Evolutionary conservation across 192 early-diverging fungal species (phyloP).

Genomic region (Kickxella alabastrina): DNA sequence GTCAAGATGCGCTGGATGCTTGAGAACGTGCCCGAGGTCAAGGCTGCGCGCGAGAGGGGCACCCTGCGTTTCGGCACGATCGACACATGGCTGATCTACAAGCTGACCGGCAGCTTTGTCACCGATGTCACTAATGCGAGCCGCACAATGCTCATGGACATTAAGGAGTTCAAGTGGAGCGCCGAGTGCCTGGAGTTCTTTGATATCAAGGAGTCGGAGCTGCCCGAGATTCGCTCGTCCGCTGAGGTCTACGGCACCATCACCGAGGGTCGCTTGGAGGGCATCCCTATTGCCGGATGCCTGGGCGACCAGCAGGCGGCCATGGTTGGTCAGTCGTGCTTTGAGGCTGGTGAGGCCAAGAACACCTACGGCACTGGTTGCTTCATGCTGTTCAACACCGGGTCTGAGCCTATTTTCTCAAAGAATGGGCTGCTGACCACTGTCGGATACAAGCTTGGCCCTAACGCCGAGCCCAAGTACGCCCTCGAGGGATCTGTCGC

Average conservation of each 20-base stretch:
- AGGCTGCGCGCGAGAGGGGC: slow-evolving; percentile 68
- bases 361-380: slow-evolving; percentile 97
- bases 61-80: slow-evolving; percentile 82
- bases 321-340: slow-evolving; percentile 91
- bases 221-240: slow-evolving; percentile 82
- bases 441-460: slow-evolving; percentile 82
- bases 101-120: slow-evolving; percentile 83
- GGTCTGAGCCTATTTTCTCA: slow-evolving; percentile 66
- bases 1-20: slow-evolving; percentile 92
- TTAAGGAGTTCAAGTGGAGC: slow-evolving; percentile 79
- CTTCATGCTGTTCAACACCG: slow-evolving; percentile 96
- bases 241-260: slow-evolving; percentile 71
- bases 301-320: slow-evolving; percentile 95
- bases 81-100: slow-evolving; percentile 93
- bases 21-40: slow-evolving; percentile 71
- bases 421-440: slow-evolving; percentile 85
- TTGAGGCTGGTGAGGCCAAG: slow-evolving; percentile 80
- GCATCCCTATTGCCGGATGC: slow-evolving; percentile 79
- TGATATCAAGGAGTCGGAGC: slow-evolving; percentile 54
- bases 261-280: slow-evolving; percentile 57
- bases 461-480: slow-evolving; percentile 65
- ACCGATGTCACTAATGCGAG: slow-evolving; percentile 94
- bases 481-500: slow-evolving; percentile 91
- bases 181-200: slow-evolving; percentile 74
- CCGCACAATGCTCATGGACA: slow-evolving; percentile 93